Evolutionary conservation across 1,139 yeast genomes (phyloP).

Genomic region (Protomyces gravidus): DNA sequence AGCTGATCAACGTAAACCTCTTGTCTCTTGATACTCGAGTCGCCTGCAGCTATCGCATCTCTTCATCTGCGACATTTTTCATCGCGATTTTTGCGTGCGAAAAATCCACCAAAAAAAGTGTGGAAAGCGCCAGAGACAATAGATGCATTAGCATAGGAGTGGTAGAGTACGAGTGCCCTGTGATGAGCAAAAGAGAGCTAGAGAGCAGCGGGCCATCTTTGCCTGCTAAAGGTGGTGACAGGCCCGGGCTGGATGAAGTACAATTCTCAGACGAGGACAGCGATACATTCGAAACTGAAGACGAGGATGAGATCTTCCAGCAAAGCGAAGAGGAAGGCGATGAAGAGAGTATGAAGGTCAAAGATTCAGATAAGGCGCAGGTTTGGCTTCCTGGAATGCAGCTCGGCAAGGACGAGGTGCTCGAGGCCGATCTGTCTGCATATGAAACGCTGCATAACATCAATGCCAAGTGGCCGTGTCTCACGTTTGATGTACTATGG

Average conservation of each 20-base stretch:
- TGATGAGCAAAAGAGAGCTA: slow-evolving; percentile 22
- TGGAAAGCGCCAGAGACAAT: too few species aligned
- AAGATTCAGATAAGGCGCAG: slow-evolving; percentile 49
- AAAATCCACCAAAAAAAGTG: too few species aligned
- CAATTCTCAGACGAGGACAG: slow-evolving; percentile 27
- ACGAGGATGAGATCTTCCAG: slow-evolving; percentile 49
- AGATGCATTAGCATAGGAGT: too few species aligned
- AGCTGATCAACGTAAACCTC: too few species aligned
- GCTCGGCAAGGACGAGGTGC: slow-evolving; percentile 88
- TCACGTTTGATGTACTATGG: slow-evolving; percentile 82
- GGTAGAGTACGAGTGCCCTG: too few species aligned
- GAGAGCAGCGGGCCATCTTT: neutral
- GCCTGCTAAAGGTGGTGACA: slow-evolving; percentile 20
- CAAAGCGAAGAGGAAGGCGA: slow-evolving; percentile 44
- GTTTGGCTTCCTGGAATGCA: slow-evolving; percentile 37
- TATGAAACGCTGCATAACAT: slow-evolving; percentile 95
- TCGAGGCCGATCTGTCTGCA: slow-evolving; percentile 94
- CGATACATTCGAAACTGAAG: slow-evolving; percentile 92
- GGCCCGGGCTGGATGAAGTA: slow-evolving; percentile 12
- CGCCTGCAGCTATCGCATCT: too few species aligned
- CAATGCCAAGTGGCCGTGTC: slow-evolving; percentile 94
- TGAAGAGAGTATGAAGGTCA: slow-evolving; percentile 61
- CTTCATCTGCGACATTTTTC: too few species aligned
- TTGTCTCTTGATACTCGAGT: too few species aligned
- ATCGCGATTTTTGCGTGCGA: too few species aligned